These are phyloP conservation scores for Curvularia eragrostidis DNA, from an alignment of 2,329 filamentous ascomycete species.

Conservation along the genomic window DNA sequence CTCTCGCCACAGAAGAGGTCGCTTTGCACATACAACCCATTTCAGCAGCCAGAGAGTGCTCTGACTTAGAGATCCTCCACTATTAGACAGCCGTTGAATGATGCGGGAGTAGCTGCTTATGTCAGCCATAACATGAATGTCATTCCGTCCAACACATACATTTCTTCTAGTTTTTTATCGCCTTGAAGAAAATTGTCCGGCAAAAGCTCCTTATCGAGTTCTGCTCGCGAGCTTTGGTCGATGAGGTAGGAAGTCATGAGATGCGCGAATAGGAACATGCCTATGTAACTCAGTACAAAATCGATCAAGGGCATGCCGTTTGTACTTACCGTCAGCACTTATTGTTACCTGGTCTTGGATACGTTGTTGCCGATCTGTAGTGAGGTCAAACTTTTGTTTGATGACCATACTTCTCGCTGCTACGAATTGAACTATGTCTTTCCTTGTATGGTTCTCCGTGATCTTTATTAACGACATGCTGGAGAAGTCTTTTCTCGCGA, in stretches of 20 bases:
- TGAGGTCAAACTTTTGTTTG: slow-evolving; percentile 18
- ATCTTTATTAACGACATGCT: slow-evolving; percentile 6
- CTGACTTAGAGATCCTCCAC: slow-evolving; percentile 22
- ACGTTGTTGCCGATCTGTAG: slow-evolving; percentile 29
- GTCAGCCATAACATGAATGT: not conserved
- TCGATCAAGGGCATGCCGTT: not conserved
- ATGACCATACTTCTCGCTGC: slow-evolving; percentile 13
- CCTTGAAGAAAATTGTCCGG: slow-evolving; percentile 24
- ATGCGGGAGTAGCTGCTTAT: slow-evolving; percentile 34
- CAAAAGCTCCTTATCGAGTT: slow-evolving; percentile 25
- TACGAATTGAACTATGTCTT: slow-evolving; percentile 8
- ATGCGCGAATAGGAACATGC: slow-evolving; percentile 25
- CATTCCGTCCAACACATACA: slow-evolving; percentile 21
- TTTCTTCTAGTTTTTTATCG: slow-evolving; percentile 22
- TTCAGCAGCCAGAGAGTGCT: slow-evolving; percentile 27
- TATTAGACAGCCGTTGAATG: slow-evolving; percentile 16
- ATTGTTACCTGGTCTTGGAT: slow-evolving; percentile 27
- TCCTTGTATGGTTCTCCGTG: slow-evolving; percentile 6
- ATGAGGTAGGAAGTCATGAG: slow-evolving; percentile 30
- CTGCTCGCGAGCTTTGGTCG: slow-evolving; percentile 19
- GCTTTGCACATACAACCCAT: slow-evolving; percentile 40
- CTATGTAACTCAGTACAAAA: not conserved
- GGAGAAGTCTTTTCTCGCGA: slow-evolving; percentile 11
- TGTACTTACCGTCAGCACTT: slow-evolving; percentile 30
- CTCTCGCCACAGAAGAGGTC: slow-evolving; percentile 35